Evolutionary conservation across 2,329 filamentous ascomycete genomes (phyloP), one percentile per base, ranked within the genome.

Genomic region (Fonsecaea erecta): DNA sequence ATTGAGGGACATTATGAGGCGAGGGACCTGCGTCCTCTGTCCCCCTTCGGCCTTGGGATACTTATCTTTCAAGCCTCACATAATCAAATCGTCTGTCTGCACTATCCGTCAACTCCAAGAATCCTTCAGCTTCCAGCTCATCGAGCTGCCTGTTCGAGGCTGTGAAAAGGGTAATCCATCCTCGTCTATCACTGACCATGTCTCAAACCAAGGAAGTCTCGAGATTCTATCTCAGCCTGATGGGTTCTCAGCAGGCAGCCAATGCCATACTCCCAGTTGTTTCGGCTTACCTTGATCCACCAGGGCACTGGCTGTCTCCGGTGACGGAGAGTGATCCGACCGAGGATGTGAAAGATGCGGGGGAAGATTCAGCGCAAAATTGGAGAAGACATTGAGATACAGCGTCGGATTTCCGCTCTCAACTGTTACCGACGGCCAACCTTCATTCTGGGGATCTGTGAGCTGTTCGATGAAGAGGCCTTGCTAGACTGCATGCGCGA

Each of bases 271-370:
- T 16, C 43, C 18, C 21, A 6, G 18, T 48, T 48, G 12, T 6
- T 26, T 48, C 43, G 43, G 18, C 12, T 24, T 48, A 26, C 43
- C 43, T 21, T 24, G 18, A 21, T 48, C 18, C 43, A 12, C 7
- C 24, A 24, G 18, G 18, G 9, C 21, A 24, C 18, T 48, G 18
- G 43, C 43, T 24, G 43, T 21, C 43, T 48, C 43, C 43, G 21
- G 24, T 24, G 9, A 48, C 43, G 43, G 43, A 24, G 43, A 24
- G 18, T 26, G 43, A 16, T 48, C 43, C 43, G 43, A 48, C 43
- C 43, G 43, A 48, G 43, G 43, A 26, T 48, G 26, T 24, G n/a
- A 48, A 26, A 48, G 43, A 48, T 48, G 43, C 43, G 43, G 43
- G 43, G 43, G 12, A 48, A 48, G 8, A 26, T 14, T 12, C 43